phyloP scores from a whole-genome alignment of 352 stramenopile genomes.

The Pythium phragmitis region DNA sequence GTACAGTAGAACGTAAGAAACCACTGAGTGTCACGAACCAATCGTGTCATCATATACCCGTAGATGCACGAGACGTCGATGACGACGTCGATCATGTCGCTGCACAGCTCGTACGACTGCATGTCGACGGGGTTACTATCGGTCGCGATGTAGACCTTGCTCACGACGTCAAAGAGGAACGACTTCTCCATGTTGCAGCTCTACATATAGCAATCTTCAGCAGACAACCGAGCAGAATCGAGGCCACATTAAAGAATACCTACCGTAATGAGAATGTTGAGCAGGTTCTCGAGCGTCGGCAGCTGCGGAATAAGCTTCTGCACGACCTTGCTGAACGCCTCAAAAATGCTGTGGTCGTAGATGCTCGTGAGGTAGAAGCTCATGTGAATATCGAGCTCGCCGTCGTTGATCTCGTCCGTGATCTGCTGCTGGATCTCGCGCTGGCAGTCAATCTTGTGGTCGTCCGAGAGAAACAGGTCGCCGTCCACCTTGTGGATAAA shows the following conservation, averaged over 20 bases:
- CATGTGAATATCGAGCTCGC: constrained; percentile 92
- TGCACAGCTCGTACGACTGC: constrained; percentile 97
- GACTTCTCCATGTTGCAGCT: constrained; percentile 99
- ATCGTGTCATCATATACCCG: constrained; percentile 42
- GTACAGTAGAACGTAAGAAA: neutral
- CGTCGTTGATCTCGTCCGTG: constrained; percentile 94
- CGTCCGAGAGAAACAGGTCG: constrained; percentile 97
- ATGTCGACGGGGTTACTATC: constrained; percentile 98
- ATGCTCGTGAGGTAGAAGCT: constrained; percentile 92
- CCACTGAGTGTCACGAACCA: neutral
- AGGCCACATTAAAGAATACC: constrained; percentile 1
- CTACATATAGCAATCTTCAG: constrained; percentile 29
- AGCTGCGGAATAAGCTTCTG: constrained; percentile 98
- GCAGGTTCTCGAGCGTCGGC: constrained; percentile 96
- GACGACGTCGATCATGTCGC: constrained; percentile 99
- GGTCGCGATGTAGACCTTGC: constrained; percentile 98
- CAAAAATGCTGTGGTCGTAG: constrained; percentile 97
- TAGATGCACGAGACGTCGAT: constrained; percentile 99
- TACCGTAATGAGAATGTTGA: constrained; percentile 96
- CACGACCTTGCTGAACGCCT: constrained; percentile 97
- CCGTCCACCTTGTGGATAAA: constrained; percentile 99
- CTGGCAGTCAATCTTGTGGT: constrained; percentile 98
- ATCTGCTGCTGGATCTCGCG: constrained; percentile 98
- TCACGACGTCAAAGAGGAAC: constrained; percentile 99
- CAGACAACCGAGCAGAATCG: neutral